These are phyloP conservation scores for Trypanosoma cruzi DNA, from an alignment of 208 protist genomes.

Conservation along the genomic window DNA sequence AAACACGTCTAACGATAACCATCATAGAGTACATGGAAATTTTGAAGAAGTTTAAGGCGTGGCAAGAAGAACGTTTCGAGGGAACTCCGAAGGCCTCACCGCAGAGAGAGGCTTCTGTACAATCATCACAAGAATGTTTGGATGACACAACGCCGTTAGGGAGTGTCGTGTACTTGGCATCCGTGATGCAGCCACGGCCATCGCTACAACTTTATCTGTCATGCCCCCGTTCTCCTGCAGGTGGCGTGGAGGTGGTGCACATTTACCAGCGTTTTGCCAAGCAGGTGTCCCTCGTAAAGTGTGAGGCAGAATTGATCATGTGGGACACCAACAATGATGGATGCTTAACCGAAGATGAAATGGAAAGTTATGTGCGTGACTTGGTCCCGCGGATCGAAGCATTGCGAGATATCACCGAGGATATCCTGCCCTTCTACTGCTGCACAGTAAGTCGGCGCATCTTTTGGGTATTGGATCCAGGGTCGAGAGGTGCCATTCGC, in stretches of 20 bases:
- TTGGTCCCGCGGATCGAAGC: constrained; percentile 74
- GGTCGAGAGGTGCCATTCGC: constrained; percentile 70
- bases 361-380: constrained; percentile 88
- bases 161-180: constrained; percentile 51
- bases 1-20: constrained; percentile 48
- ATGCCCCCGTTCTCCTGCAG: constrained; percentile 51
- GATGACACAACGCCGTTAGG: constrained; percentile 45
- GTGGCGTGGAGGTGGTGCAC: constrained; percentile 51
- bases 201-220: constrained; percentile 70
- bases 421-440: constrained; percentile 89
- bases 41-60: constrained; percentile 47
- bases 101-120: constrained; percentile 22
- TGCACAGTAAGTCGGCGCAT: constrained; percentile 90
- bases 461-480: constrained; percentile 87
- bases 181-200: constrained; percentile 46
- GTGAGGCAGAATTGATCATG: constrained; percentile 80
- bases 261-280: constrained; percentile 82
- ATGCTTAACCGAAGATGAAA: constrained; percentile 81
- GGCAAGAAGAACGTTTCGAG: constrained; percentile 24
- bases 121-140: constrained; percentile 21
- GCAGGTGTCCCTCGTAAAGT: constrained; percentile 86
- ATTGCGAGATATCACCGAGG: constrained; percentile 52
- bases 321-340: constrained; percentile 90
- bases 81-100: constrained; percentile 13
- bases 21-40: constrained; percentile 63